Evolutionary conservation across 345 rosid genomes (phyloP), one percentile per base, ranked within the genome.

Genomic region (Ceriops tagal): DNA sequence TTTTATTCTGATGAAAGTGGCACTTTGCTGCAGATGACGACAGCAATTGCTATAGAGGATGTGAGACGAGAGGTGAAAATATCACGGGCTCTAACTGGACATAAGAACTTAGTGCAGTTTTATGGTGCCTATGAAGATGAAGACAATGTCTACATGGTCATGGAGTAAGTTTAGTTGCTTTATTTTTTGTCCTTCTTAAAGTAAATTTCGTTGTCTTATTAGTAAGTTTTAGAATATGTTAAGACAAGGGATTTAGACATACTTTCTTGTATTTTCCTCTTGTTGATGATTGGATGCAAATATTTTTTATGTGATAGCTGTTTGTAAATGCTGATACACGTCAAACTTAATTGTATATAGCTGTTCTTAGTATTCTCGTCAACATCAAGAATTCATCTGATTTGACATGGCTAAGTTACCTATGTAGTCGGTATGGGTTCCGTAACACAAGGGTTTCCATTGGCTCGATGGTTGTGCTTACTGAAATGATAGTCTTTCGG

Each of bases 21-120:
- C 63, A 32, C 58, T 77, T 27, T 43, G 49, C 28, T 69, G 78
- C 89, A 92, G 96, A 88, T 92, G 98, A 90, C 91, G 0, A 92
- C 96, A 1, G 85, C 91, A 53, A 88, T 92, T 70, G 87, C 96
- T 18, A 84, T 92, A 26, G 97, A 92, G 80, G 98, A 92, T 79
- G 98, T 92, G 16, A 87, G 98, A 77, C 85, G 98, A 73, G 96
- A 92, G 81, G 98, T 90, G 62, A 85, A 88, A 79, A 90, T 92
- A 76, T 73, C 90, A 75, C 75, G 78, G 62, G 92, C 96, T 68
- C 77, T 92, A 76, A 84, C 90, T 2, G 96, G 96, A 61, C 95
- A 90, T 75, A 88, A 87, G 83, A 88, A 90, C 79, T 62, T 92
- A 53, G 84, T 86, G 59, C 88, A 86, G 78, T 90, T 92, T 73